These are phyloP conservation scores for Rosellinia necatrix DNA, from an alignment of 2,329 filamentous ascomycete species.

Conservation along the genomic window DNA sequence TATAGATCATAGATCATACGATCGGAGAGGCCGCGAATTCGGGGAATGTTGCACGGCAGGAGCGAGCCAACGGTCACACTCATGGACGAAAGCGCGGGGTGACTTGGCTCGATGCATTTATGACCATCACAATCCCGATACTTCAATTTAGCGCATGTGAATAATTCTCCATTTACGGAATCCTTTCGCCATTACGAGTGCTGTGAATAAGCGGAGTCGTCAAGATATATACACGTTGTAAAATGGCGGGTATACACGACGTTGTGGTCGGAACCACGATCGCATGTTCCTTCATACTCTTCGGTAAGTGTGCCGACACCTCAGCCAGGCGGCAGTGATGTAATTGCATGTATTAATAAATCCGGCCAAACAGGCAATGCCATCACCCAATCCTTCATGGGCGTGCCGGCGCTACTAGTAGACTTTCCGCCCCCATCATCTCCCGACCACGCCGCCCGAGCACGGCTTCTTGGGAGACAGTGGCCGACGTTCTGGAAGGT, in stretches of 20 bases:
- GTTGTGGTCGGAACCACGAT: constrained; percentile 51
- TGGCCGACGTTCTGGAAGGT: constrained; percentile 57
- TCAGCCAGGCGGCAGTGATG: too few relatives aligned
- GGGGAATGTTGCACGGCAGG: too few relatives aligned
- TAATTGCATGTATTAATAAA: constrained; percentile 6
- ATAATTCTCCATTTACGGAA: background rate
- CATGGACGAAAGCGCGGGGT: background rate
- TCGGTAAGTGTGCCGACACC: constrained; percentile 42
- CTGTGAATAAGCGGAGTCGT: background rate
- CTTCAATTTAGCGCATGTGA: background rate
- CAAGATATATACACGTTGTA: background rate
- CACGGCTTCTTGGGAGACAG: constrained; percentile 51
- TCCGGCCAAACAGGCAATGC: constrained; percentile 49
- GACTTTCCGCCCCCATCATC: constrained; percentile 49
- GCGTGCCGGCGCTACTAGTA: constrained; percentile 52
- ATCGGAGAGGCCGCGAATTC: too few relatives aligned
- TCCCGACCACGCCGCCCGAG: constrained; percentile 47
- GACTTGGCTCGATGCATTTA: constrained; percentile 5
- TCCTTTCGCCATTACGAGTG: background rate
- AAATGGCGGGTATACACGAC: constrained; percentile 30
- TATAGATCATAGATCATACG: too few relatives aligned
- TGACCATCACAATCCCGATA: background rate
- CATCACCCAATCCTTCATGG: constrained; percentile 58
- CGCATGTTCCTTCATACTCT: constrained; percentile 53
- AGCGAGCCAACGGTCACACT: background rate